Evolutionary conservation across 139 green algal species (phyloP).

Genomic region (Asterochloris erici): DNA sequence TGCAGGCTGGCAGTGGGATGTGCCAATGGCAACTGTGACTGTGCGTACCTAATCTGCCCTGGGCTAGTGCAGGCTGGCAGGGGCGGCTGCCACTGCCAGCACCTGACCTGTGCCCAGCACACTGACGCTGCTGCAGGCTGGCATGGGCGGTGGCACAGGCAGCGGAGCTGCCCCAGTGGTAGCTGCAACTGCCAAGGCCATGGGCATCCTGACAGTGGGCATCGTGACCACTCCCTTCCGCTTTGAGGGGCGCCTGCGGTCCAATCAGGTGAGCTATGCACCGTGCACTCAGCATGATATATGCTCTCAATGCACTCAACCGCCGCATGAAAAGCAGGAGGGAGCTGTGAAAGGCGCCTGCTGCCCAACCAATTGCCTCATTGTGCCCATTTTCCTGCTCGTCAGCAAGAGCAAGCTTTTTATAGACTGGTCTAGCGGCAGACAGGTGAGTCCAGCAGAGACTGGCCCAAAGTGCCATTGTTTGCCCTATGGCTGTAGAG

Average conservation of each 20-base stretch:
- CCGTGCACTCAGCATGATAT: too few relatives aligned
- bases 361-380: too few relatives aligned
- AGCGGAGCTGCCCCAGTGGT: constrained; percentile 92
- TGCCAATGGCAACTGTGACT: neutral
- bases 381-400: too few relatives aligned
- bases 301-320: too few relatives aligned
- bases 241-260: constrained; percentile 89
- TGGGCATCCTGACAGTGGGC: constrained; percentile 94
- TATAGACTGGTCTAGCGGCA: too few relatives aligned
- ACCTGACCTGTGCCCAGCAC: neutral
- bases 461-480: too few relatives aligned
- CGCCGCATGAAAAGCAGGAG: too few relatives aligned
- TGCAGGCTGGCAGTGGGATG: too few relatives aligned
- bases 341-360: too few relatives aligned
- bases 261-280: constrained; percentile 55
- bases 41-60: neutral
- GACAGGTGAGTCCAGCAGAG: too few relatives aligned
- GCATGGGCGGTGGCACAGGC: constrained; percentile 96
- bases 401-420: too few relatives aligned
- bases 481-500: too few relatives aligned
- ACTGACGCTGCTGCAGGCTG: constrained; percentile 43
- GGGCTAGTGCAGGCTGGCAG: neutral
- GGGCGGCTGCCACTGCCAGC: neutral
- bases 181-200: constrained; percentile 71
- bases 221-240: constrained; percentile 96